A percentile compares a stretch with the other conserved stretches of the same genome.
Conservation (phyloP, 1,284 basidiomycete species). For the Bjerkandera adusta region DNA sequence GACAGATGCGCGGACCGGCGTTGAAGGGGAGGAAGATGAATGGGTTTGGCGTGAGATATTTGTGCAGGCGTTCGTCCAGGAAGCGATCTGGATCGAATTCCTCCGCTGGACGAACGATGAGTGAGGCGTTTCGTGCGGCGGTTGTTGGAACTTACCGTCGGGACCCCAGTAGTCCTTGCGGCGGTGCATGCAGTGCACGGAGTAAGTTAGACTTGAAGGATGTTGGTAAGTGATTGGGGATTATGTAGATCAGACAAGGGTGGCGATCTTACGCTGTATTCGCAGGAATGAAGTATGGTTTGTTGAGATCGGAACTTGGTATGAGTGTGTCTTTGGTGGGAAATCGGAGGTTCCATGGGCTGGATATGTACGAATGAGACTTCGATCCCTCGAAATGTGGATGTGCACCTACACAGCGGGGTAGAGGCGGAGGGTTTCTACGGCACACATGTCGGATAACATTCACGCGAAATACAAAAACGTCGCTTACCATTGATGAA, state of each 20-base stretch:
- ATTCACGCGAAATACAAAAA: neutral
- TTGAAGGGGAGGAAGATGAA: slow-evolving; percentile 64
- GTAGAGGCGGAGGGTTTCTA: slow-evolving; percentile 32
- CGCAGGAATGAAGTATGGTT: slow-evolving; percentile 26
- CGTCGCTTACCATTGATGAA: slow-evolving; percentile 26
- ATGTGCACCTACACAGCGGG: slow-evolving; percentile 33
- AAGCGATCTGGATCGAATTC: slow-evolving; percentile 62
- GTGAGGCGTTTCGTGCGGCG: neutral
- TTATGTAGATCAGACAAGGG: neutral
- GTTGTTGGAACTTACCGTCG: slow-evolving; percentile 14
- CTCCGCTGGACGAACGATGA: slow-evolving; percentile 32
- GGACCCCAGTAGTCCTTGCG: slow-evolving; percentile 31
- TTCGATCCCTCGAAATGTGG: too few species aligned
- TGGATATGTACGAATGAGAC: slow-evolving; percentile 10
- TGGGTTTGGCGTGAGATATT: slow-evolving; percentile 52
- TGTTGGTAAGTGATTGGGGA: neutral
- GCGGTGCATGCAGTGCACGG: slow-evolving; percentile 29
- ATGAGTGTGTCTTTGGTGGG: slow-evolving; percentile 20
- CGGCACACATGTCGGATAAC: neutral
- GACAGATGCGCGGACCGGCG: slow-evolving; percentile 54
- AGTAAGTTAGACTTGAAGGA: slow-evolving; percentile 20
- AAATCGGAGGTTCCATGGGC: slow-evolving; percentile 26
- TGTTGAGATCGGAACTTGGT: slow-evolving; percentile 23
- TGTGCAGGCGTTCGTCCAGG: slow-evolving; percentile 48
- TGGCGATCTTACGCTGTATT: slow-evolving; percentile 17